Conservation (phyloP, 2,329 filamentous ascomycete species). For the Seiridium cupressi region DNA sequence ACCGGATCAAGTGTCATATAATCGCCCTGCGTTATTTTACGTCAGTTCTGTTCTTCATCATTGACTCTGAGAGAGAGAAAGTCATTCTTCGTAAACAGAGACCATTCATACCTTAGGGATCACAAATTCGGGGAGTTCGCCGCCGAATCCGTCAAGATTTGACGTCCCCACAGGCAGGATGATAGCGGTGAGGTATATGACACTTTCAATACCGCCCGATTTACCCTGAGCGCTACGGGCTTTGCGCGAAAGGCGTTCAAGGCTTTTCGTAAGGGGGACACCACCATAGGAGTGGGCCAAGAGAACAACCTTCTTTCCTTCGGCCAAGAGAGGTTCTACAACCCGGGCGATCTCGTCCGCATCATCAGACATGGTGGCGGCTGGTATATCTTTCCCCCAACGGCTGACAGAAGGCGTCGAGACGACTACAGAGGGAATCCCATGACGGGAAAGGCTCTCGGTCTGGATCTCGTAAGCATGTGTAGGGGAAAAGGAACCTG, state of each 20-base stretch:
- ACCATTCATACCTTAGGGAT: not conserved
- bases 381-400: slow-evolving; percentile 8
- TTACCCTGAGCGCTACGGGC: slow-evolving; percentile 30
- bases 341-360: slow-evolving; percentile 28
- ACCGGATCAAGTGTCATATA: slow-evolving; percentile 16
- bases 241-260: slow-evolving; percentile 29
- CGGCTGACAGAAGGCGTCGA: not conserved
- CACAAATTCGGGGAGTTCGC: too few relatives aligned
- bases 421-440: not conserved
- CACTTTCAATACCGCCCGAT: slow-evolving; percentile 33
- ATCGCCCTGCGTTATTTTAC: slow-evolving; percentile 24
- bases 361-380: slow-evolving; percentile 30
- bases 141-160: not conserved
- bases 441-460: slow-evolving; percentile 14
- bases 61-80: not conserved
- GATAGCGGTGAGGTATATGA: slow-evolving; percentile 28
- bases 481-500: too few relatives aligned
- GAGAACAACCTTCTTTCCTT: slow-evolving; percentile 20
- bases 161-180: slow-evolving; percentile 6
- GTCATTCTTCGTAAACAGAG: slow-evolving; percentile 1
- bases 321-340: slow-evolving; percentile 32
- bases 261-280: slow-evolving; percentile 24
- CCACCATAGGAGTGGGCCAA: slow-evolving; percentile 26
- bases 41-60: not conserved
- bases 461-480: slow-evolving; percentile 17